Evolutionary conservation across 108 stramenopile species (phyloP).

Genomic region (Ochromonas danica): DNA sequence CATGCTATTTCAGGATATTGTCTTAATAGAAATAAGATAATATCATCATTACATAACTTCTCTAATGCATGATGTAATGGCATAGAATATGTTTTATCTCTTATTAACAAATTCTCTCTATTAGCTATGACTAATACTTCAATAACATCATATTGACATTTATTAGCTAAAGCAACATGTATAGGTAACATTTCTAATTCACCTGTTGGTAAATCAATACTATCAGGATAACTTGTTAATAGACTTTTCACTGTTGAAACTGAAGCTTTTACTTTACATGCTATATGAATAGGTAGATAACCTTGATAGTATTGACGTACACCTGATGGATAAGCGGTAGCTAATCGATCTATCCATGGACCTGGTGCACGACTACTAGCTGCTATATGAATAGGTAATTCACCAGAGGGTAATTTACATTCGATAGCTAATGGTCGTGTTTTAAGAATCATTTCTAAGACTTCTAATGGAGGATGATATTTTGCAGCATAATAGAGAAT

Average conservation of each 20-base stretch:
- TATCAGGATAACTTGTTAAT: neutral
- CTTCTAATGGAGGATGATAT: too few species aligned
- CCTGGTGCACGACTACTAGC: too few species aligned
- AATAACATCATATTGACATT: neutral
- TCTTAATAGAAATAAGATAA: neutral
- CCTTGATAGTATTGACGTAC: too few species aligned
- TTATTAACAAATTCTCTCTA: neutral
- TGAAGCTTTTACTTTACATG: neutral
- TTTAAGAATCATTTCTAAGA: too few species aligned
- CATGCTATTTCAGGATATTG: neutral
- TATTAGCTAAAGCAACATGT: neutral
- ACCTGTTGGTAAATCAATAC: neutral
- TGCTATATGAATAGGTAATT: too few species aligned
- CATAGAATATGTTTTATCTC: neutral
- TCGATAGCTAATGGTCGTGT: too few species aligned
- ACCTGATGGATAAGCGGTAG: too few species aligned
- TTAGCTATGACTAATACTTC: neutral
- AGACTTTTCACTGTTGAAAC: neutral
- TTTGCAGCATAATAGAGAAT: too few species aligned
- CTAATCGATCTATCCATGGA: too few species aligned
- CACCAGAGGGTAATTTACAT: too few species aligned
- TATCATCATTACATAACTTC: neutral
- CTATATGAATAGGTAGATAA: neutral
- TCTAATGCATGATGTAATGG: constrained; percentile 22
- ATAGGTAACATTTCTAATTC: neutral